A percentile compares a stretch with the other conserved stretches of the same genome.
Evolutionary conservation across 1,139 yeast species (phyloP).

Genomic region (Yamadazyma jaroonii): DNA sequence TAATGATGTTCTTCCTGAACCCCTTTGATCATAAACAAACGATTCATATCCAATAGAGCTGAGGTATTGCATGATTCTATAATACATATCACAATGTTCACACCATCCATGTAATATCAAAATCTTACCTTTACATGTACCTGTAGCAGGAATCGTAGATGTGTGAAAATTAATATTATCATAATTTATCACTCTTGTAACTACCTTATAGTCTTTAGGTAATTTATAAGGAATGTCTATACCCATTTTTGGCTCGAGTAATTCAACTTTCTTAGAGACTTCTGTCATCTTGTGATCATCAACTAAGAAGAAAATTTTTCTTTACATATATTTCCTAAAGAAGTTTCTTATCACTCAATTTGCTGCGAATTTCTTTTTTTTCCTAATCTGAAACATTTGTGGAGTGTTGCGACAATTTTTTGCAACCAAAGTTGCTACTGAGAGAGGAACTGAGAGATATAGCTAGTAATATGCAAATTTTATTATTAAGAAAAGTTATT

Average conservation of each 20-base stretch:
- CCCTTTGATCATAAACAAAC: constrained; percentile 21
- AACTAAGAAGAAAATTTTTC: too few species aligned
- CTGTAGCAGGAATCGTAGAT: constrained; percentile 10
- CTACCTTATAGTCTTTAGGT: constrained; percentile 7
- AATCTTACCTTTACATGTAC: constrained; percentile 13
- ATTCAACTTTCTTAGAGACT: not conserved
- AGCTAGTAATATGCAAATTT: too few species aligned
- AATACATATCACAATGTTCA: constrained; percentile 20
- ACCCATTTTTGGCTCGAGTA: constrained; percentile 12
- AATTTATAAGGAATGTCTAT: constrained; percentile 14
- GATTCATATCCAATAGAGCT: constrained; percentile 19
- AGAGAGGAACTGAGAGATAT: too few species aligned
- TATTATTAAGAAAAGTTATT: too few species aligned
- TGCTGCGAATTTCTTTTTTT: constrained; percentile 1
- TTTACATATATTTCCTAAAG: too few species aligned
- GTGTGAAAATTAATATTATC: constrained; percentile 17
- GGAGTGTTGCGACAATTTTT: not conserved
- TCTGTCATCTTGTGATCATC: constrained; percentile 1
- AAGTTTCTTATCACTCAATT: not conserved
- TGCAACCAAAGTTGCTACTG: not conserved
- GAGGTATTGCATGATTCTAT: constrained; percentile 17
- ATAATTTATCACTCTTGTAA: constrained; percentile 7
- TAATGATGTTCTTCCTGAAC: constrained; percentile 20
- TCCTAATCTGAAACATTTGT: not conserved
- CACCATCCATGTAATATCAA: constrained; percentile 24